A percentile compares a stretch with the other conserved stretches of the same genome.
Evolutionary conservation across 2,329 filamentous ascomycete species (phyloP).

Genomic region (Cordyceps javanica): DNA sequence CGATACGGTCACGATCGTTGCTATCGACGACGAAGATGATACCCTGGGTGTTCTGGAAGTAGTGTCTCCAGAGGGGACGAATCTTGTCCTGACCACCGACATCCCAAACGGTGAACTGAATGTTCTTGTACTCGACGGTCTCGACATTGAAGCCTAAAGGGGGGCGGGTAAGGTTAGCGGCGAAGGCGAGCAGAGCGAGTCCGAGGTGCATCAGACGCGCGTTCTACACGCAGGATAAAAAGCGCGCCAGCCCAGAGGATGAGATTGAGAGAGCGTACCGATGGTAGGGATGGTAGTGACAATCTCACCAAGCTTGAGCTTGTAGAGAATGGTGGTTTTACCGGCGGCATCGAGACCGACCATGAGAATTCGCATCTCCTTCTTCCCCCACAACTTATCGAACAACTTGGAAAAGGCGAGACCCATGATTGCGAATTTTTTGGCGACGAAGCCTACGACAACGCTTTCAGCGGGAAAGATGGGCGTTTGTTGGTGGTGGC

Average conservation of each 20-base stretch:
- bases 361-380: conserved; percentile 99
- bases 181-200: neutral
- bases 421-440: conserved; percentile 77
- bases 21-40: conserved; percentile 99
- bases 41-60: conserved; percentile 99
- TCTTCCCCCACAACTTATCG: conserved; percentile 95
- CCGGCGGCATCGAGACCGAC: conserved; percentile 98
- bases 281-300: conserved; percentile 99
- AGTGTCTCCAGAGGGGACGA: conserved; percentile 97
- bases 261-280: conserved; percentile 50
- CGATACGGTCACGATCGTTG: conserved; percentile 97
- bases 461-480: conserved; percentile 9
- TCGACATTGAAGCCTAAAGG: conserved; percentile 92
- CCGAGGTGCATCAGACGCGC: neutral
- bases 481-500: conserved; percentile 21
- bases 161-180: conserved; percentile 12
- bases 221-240: neutral
- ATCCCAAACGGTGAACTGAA: conserved; percentile 99
- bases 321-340: conserved; percentile 99
- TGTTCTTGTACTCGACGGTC: conserved; percentile 99
- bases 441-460: conserved; percentile 26
- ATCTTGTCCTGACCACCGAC: conserved; percentile 99
- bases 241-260: neutral
- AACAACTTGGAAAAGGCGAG: conserved; percentile 95
- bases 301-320: conserved; percentile 98